Conservation (phyloP, 345 rosid genomes). For the Citrus hindsii region DNA sequence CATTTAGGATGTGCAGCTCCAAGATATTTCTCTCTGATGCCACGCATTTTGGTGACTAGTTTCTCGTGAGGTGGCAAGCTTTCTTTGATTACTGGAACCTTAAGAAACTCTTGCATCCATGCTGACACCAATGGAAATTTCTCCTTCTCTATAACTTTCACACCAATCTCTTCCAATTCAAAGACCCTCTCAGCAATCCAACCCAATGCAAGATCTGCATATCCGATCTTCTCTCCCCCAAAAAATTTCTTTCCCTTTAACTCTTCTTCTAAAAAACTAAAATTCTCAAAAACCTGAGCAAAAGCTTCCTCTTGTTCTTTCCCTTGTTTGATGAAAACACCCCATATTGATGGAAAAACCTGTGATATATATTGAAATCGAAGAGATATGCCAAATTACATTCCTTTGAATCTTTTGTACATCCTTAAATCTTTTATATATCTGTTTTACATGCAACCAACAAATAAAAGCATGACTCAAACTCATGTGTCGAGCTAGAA, state of each 20-base stretch:
- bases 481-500: not conserved
- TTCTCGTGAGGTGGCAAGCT: not conserved
- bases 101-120: constrained; percentile 27
- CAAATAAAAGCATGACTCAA: too few relatives aligned
- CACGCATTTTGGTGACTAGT: not conserved
- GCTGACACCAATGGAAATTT: constrained; percentile 22
- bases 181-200: constrained; percentile 26
- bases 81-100: constrained; percentile 21
- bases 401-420: not conserved
- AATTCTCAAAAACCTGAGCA: constrained; percentile 8
- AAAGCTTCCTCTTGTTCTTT: constrained; percentile 28
- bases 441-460: too few relatives aligned
- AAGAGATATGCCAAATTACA: too few relatives aligned
- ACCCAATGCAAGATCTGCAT: constrained; percentile 34
- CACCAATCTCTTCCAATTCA: constrained; percentile 24
- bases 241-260: constrained; percentile 38
- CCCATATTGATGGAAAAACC: constrained; percentile 24
- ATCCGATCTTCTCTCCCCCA: constrained; percentile 37
- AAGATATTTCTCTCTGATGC: not conserved
- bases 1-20: not conserved
- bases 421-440: not conserved
- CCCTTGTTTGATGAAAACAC: constrained; percentile 14
- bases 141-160: constrained; percentile 19
- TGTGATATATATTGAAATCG: not conserved
- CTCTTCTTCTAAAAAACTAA: constrained; percentile 32